Evolutionary conservation across 2,329 filamentous ascomycete species (phyloP), one percentile per base, ranked within the genome.

Genomic region (Colletotrichum higginsianum): DNA sequence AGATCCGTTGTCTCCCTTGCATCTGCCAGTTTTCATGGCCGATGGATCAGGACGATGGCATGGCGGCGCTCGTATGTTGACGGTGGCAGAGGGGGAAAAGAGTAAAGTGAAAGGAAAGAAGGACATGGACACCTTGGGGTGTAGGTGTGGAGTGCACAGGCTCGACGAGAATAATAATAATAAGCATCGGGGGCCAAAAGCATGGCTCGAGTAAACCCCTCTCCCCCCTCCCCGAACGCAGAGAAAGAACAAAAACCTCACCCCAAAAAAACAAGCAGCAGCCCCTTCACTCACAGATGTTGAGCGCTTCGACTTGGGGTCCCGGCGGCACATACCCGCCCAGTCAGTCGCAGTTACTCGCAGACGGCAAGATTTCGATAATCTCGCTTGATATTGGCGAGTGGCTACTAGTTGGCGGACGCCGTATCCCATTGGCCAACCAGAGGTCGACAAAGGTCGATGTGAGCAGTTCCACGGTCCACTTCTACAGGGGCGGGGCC

Each of bases 341-440:
- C 30, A 35, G 30, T 35, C 8, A 35, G 30, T 35, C 30, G 50
- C 60, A 64, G 38, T 26, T 38, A 64, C 58, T 63, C 68, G 68
- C 71, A 72, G 60, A 61, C 68, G 67, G 64, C 46, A 68, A 73
- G 72, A 73, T 73, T 73, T 71, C 65, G 65, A 72, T 75, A 75
- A 76, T 76, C 72, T 76, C 75, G 75, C 74, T 76, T 76, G 73
- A 73, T 72, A 66, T 65, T 66, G 65, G 69, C 72, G 58, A 57
- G 69, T 72, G 72, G 69, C 69, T 72, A 65, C 69, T 73, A 72
- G 66, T 47, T 47, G 55, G 56, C 57, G 46, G 40, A 42, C 58
- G 50, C 30, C 58, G 38, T 21, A 52, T 61, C 65, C 52, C 58
- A 71, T 71, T 63, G 65, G 65, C 53, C 68, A 71, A 71, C 58